A percentile compares a stretch with the other conserved stretches of the same genome.
Evolutionary conservation across 1,284 basidiomycete species (phyloP).

Genomic region (Rhodotorula sp.): DNA sequence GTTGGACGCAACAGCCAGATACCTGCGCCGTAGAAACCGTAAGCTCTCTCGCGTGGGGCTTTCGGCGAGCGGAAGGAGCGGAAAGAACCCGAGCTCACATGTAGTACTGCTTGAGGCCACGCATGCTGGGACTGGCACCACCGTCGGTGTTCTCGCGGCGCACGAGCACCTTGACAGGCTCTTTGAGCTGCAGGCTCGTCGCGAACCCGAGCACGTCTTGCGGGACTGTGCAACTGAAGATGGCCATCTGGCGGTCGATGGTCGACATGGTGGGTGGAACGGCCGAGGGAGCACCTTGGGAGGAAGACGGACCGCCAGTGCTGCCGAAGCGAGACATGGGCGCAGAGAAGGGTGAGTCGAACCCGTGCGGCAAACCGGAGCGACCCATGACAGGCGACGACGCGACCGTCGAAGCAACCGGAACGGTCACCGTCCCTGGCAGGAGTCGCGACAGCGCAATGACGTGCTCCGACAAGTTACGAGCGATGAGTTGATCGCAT

Average conservation of each 20-base stretch:
- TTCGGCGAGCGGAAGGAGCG: neutral
- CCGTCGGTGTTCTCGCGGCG: constrained; percentile 70
- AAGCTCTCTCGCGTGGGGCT: neutral
- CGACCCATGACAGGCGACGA: constrained; percentile 20
- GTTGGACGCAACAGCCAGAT: constrained; percentile 38
- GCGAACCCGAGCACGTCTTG: constrained; percentile 90
- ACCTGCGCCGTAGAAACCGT: constrained; percentile 4
- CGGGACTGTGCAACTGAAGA: constrained; percentile 79
- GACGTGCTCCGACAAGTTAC: constrained; percentile 93
- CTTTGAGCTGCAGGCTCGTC: constrained; percentile 79
- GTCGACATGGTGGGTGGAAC: constrained; percentile 58
- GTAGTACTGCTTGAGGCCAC: constrained; percentile 80
- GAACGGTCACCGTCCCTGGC: constrained; percentile 54
- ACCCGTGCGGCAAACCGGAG: constrained; percentile 26
- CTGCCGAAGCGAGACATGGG: constrained; percentile 25
- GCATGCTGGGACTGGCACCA: constrained; percentile 8
- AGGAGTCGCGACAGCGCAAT: constrained; percentile 86
- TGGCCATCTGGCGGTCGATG: constrained; percentile 74
- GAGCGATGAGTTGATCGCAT: constrained; percentile 94
- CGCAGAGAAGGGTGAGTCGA: constrained; percentile 26
- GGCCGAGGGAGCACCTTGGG: constrained; percentile 27
- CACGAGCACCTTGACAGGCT: constrained; percentile 92
- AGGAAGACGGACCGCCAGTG: constrained; percentile 1
- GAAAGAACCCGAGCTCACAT: constrained; percentile 56
- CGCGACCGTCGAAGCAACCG: neutral